Base-by-base conservation (phyloP, 768 basidiomycete genomes). In the Gymnopilus dilepis region DNA sequence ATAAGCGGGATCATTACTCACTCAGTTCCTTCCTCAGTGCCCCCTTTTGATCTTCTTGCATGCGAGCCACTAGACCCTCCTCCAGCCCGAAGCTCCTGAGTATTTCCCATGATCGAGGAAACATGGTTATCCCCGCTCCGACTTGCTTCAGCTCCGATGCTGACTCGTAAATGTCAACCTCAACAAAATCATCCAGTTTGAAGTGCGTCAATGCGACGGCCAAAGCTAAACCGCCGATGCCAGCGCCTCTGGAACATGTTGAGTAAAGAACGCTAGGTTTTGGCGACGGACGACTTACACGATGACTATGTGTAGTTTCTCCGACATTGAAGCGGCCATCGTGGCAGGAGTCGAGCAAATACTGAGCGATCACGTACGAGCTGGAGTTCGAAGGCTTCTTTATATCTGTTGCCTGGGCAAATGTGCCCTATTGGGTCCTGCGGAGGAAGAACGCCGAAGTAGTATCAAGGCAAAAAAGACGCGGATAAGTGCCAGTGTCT, bases 51-150 rank as follows among this genome's bases (percentile, higher is more conserved):
- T 56, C 65, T 2, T 57, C 54, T 21, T 53, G 42, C n/a, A 67
- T 59, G 21, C 56, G 53, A 7, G 38, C 55, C 1, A 60, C 53
- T 11, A 66, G 48, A 7, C 54, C 53, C 6, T 58, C 50, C 34
- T 73, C 74, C 37, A 84, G 55, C 0, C 80, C 83, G 8, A 84
- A 68, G 2, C 70, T 65, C 24, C 72, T 69, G 28, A 84, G 62
- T 6, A 82, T 73, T 28, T 79, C 76, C 79, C 79, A 80, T 13
- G 77, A 70, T 30, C 80, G 74, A 6, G 73, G 76, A 72, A 72
- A 82, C 0, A 83, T 63, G 17, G 75, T 78, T 41, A 83, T 76
- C 3, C 82, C 83, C 4, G 81, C 81, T 21, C 80, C 82, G n/a
- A 82, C 58, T 60, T 80, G 76, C 42, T 76, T 69, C 55, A 81